These are phyloP conservation scores for Trifolium pratense DNA, from an alignment of 306 rosid species.

Conservation along the genomic window DNA sequence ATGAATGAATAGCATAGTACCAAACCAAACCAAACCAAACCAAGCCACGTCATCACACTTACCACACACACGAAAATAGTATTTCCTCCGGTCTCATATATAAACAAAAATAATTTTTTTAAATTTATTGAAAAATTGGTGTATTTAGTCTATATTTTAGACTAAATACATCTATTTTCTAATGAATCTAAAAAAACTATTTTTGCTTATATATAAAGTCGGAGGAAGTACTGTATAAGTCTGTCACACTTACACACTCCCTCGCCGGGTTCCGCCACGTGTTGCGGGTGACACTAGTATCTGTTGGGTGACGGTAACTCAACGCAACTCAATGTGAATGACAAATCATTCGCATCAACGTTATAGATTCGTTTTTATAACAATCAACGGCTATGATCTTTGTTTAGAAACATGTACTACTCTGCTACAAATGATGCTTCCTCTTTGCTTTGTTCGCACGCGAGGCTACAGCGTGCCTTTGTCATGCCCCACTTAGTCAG, in stretches of 20 bases:
- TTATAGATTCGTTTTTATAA: neutral
- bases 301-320: slow-evolving; percentile 43
- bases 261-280: slow-evolving; percentile 57
- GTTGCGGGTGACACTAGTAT: slow-evolving; percentile 36
- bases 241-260: neutral
- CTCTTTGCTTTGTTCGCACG: slow-evolving; percentile 64
- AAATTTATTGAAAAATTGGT: too few relatives aligned
- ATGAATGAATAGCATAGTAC: too few relatives aligned
- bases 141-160: too few relatives aligned
- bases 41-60: neutral
- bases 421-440: slow-evolving; percentile 31
- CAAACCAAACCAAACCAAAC: too few relatives aligned
- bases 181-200: too few relatives aligned
- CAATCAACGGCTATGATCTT: slow-evolving; percentile 40
- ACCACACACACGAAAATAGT: too few relatives aligned
- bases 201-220: too few relatives aligned
- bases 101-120: too few relatives aligned
- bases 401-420: neutral
- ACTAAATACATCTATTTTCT: too few relatives aligned
- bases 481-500: slow-evolving; percentile 31
- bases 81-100: too few relatives aligned
- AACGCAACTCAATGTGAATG: slow-evolving; percentile 20
- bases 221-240: too few relatives aligned
- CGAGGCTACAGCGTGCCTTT: slow-evolving; percentile 28
- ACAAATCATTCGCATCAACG: slow-evolving; percentile 26